Base-by-base conservation (phyloP, 176 grass and related monocot species). In the Carex pumila region DNA sequence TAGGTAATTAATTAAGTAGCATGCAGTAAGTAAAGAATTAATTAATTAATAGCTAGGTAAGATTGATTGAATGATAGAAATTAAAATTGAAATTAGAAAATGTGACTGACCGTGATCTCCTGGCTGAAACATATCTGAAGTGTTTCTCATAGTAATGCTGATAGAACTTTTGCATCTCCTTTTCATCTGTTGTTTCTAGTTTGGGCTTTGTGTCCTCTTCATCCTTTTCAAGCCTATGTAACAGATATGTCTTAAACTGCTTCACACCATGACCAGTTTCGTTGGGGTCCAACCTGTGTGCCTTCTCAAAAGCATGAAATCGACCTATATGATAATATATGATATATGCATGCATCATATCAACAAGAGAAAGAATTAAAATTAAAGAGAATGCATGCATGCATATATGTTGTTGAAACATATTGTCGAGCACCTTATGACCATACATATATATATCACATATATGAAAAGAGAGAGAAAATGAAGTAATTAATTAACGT, bases 171-270 rank as follows among this genome's bases (percentile, higher is more conserved):
- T 95, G 93, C 81, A 98, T 90, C 87, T 95, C 96, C 61, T 18
- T 85, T 81, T 89, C 67, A 83, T 98, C 96, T 12, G 62, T 89
- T 60, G 0, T 10, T 21, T 89, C 89, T 63, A 90, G 88, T n/a
- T 0, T 79, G 55, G 61, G 85, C 31, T 31, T 3, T 82, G 86
- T 92, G 1, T 92, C 91, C 1, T 22, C 10, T 88, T 93, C 96
- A 92, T 93, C 96, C 96, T 91, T 93, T 80, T 93, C 89, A 12
- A 99, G 97, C 81, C 88, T 90, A 77, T 95, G 93, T 55, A 96
- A 61, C 10, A 99, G 87, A 87, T 99, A 99, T 6, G 97, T 99
- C 87, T 99, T 99, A 75, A 96, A 99, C 45, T 99, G 96, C 5
- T 93, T 85, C 45, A 92, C 93, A 31, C 96, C 96, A 52, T 93